Percentiles rank a stretch among this genome's conserved stretches.
These are phyloP conservation scores for Naganishia friedmannii DNA, from an alignment of 768 basidiomycete genomes.

Conservation along the genomic window DNA sequence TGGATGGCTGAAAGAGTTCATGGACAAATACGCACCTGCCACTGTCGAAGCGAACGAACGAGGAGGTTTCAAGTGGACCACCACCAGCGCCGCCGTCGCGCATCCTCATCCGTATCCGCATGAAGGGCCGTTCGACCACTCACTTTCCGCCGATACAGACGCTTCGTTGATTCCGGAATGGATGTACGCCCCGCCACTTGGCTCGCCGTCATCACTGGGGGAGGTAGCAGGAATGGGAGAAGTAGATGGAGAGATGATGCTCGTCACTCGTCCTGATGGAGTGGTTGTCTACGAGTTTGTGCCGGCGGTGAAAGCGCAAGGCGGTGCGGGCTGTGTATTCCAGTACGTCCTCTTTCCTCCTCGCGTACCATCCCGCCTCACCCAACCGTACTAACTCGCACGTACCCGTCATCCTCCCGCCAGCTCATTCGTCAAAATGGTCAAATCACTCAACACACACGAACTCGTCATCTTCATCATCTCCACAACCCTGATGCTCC, in stretches of 20 bases:
- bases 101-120: neutral
- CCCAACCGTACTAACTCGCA: too few relatives aligned
- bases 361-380: neutral
- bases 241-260: neutral
- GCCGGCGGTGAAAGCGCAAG: neutral
- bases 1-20: constrained; percentile 11
- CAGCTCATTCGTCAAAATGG: constrained; percentile 1
- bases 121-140: constrained; percentile 8
- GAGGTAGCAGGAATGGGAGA: neutral
- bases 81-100: neutral
- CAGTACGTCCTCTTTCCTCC: neutral
- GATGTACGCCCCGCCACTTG: constrained; percentile 7
- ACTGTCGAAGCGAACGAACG: neutral
- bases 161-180: constrained; percentile 1
- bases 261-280: constrained; percentile 4
- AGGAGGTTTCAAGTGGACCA: constrained; percentile 5
- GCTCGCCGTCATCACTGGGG: neutral
- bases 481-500: too few relatives aligned
- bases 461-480: neutral
- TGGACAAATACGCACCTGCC: constrained; percentile 2
- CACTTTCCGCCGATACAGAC: neutral
- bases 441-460: neutral
- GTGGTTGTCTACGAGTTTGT: constrained; percentile 3
- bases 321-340: constrained; percentile 8
- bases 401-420: neutral